A percentile compares a stretch with the other conserved stretches of the same genome.
Conservation (phyloP, 352 stramenopile genomes). For the Pythium insidiosum region DNA sequence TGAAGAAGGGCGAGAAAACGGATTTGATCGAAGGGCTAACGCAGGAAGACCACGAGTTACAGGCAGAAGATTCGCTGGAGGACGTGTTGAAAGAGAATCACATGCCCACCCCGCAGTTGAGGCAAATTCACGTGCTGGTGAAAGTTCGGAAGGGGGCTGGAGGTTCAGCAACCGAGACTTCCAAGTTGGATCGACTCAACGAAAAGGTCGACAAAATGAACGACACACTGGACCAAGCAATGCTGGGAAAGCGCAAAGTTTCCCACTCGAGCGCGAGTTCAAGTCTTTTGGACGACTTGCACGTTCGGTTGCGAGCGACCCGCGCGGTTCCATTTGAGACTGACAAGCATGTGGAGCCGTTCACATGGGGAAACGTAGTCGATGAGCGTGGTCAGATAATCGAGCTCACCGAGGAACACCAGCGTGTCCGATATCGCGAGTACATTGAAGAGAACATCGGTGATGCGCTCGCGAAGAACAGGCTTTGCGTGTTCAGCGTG, state of each 20-base stretch:
- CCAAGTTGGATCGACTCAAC: too few species aligned
- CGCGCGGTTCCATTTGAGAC: background rate
- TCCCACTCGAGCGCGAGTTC: background rate
- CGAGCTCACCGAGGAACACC: slow-evolving; percentile 5
- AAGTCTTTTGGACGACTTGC: background rate
- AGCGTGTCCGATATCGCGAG: slow-evolving; percentile 13
- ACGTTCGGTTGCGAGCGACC: background rate
- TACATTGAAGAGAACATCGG: slow-evolving; percentile 22
- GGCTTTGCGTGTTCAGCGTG: slow-evolving; percentile 12
- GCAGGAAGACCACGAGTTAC: too few species aligned
- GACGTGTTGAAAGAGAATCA: too few species aligned
- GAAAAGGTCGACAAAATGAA: too few species aligned
- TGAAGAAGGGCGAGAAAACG: too few species aligned
- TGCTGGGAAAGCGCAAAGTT: background rate
- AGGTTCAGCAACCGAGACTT: too few species aligned
- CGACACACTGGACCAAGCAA: too few species aligned
- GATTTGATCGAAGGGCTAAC: too few species aligned
- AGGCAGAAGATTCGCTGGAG: too few species aligned
- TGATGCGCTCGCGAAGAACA: slow-evolving; percentile 14
- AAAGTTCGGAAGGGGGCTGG: too few species aligned
- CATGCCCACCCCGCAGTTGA: too few species aligned
- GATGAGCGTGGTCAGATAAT: slow-evolving; percentile 8
- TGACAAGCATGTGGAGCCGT: slow-evolving; percentile 12
- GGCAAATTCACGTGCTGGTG: too few species aligned
- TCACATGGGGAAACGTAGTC: slow-evolving; percentile 11